These are phyloP conservation scores for Dysphania ambrosioides DNA, from an alignment of 148 eudicot species.

Conservation along the genomic window DNA sequence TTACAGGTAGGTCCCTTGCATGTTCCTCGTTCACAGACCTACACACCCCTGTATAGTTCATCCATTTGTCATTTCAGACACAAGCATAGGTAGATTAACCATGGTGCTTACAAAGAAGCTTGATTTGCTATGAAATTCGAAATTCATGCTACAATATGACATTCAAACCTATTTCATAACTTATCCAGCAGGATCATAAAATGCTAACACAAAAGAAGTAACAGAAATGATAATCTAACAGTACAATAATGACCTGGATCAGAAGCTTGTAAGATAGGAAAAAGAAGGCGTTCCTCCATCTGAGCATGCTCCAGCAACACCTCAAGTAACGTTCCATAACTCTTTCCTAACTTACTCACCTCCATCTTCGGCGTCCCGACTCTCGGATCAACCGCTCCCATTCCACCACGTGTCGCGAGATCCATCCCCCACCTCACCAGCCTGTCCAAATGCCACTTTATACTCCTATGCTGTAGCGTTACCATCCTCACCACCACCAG, in stretches of 20 bases:
- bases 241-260: constrained; percentile 55
- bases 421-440: constrained; percentile 79
- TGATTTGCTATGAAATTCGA: too few species aligned
- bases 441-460: constrained; percentile 81
- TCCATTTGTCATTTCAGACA: constrained; percentile 1
- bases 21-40: constrained; percentile 68
- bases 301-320: constrained; percentile 88
- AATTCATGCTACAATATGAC: too few species aligned
- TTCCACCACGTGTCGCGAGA: constrained; percentile 64
- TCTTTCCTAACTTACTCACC: constrained; percentile 68
- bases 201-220: not conserved
- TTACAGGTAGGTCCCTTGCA: constrained; percentile 70
- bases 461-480: constrained; percentile 67
- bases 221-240: too few species aligned
- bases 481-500: constrained; percentile 61
- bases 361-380: constrained; percentile 87
- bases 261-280: constrained; percentile 60
- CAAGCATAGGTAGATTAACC: too few species aligned
- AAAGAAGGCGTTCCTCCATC: constrained; percentile 78
- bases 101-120: too few species aligned
- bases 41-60: constrained; percentile 51
- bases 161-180: not conserved
- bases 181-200: not conserved
- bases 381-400: constrained; percentile 45
- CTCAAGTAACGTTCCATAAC: constrained; percentile 61